phyloP scores from a whole-genome alignment of 2,329 filamentous ascomycete species.

The Fusarium equiseti region DNA sequence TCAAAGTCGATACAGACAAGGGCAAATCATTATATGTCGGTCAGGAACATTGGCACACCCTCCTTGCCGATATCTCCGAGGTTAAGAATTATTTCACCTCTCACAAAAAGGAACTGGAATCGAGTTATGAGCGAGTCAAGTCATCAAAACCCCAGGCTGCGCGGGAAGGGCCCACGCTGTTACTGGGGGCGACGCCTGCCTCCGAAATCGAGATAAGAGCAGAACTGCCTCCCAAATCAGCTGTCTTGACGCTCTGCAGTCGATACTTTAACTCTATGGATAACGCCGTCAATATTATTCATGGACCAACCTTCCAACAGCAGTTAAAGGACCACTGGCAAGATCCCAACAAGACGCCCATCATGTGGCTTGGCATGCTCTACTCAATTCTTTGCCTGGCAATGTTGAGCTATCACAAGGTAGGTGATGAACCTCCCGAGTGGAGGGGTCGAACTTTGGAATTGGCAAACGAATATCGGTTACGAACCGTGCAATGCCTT shows the following conservation, averaged over 20 bases:
- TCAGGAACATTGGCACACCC: slow-evolving; percentile 84
- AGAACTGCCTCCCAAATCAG: slow-evolving; percentile 82
- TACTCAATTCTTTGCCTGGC: slow-evolving; percentile 83
- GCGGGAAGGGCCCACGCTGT: slow-evolving; percentile 77
- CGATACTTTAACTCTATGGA: slow-evolving; percentile 91
- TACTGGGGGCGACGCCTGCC: slow-evolving; percentile 80
- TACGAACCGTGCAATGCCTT: slow-evolving; percentile 82
- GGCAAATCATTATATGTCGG: slow-evolving; percentile 85
- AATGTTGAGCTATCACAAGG: slow-evolving; percentile 82
- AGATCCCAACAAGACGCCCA: slow-evolving; percentile 76
- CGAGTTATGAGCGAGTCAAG: slow-evolving; percentile 81
- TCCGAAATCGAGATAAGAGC: slow-evolving; percentile 82
- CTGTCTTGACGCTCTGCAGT: slow-evolving; percentile 85
- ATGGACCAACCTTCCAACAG: slow-evolving; percentile 86
- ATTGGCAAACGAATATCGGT: slow-evolving; percentile 72
- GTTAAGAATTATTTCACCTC: slow-evolving; percentile 90
- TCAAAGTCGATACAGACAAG: slow-evolving; percentile 83
- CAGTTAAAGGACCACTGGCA: slow-evolving; percentile 76
- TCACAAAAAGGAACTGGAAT: slow-evolving; percentile 90
- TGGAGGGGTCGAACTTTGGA: slow-evolving; percentile 76
- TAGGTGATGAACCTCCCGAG: slow-evolving; percentile 83
- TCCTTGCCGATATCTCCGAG: slow-evolving; percentile 86
- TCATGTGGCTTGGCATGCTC: slow-evolving; percentile 83
- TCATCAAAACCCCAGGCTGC: slow-evolving; percentile 72
- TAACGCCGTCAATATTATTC: slow-evolving; percentile 78